Evolutionary conservation across 164 flowering plant species (phyloP).

Genomic region (Platanus orientalis): DNA sequence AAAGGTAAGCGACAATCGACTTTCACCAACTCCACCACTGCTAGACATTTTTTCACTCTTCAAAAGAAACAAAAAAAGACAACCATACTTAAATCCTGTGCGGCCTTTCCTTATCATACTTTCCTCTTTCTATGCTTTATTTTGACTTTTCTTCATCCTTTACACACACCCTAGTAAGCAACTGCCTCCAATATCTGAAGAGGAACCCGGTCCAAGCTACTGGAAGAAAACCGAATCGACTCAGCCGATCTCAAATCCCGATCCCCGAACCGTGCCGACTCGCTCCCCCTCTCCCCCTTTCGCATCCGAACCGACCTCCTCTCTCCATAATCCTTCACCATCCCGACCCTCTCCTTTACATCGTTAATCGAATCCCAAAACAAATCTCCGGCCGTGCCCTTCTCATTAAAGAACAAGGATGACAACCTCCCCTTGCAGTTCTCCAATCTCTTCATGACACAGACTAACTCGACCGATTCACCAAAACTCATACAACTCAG

Average conservation of each 20-base stretch:
- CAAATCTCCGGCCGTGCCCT: conserved; percentile 21
- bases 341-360: conserved; percentile 29
- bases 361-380: conserved; percentile 45
- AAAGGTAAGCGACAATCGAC: no score
- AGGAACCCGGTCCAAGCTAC: conserved; percentile 7
- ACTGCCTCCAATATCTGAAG: no score
- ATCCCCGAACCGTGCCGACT: conserved; percentile 42
- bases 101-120: no score
- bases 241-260: conserved; percentile 23
- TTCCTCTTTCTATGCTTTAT: no score
- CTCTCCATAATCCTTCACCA: conserved; percentile 16
- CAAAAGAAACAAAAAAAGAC: no score
- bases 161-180: no score
- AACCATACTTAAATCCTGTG: no score
- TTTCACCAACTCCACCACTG: no score
- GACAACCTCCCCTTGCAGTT: conserved; percentile 38
- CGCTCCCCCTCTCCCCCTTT: conserved; percentile 19
- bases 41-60: no score
- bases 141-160: no score
- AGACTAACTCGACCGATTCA: conserved; percentile 45
- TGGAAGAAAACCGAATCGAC: conserved; percentile 37
- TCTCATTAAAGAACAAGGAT: conserved; percentile 27
- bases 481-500: conserved; percentile 29
- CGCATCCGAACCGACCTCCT: conserved; percentile 14
- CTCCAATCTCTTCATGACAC: conserved; percentile 43